Evolutionary conservation across 1,284 basidiomycete species (phyloP), one percentile per base, ranked within the genome.

Genomic region (Phenoliferia sp.): DNA sequence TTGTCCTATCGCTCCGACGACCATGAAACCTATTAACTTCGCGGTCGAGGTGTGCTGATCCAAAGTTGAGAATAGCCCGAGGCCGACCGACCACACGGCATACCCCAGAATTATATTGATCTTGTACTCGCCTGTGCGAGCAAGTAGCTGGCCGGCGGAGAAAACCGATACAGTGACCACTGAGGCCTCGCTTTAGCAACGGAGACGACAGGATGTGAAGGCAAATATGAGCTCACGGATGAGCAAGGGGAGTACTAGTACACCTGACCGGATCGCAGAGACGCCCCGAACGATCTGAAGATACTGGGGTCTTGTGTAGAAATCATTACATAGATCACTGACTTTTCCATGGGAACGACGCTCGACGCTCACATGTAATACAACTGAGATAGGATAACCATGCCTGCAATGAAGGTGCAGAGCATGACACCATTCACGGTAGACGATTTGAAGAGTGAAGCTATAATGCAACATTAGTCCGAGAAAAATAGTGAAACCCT

Each of bases 281-380:
- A 83, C 87, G 2, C 85, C 86, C 26, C 87, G 79, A 3, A 85
- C 87, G 3, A 89, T 84, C 78, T 90, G 89, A 77, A 89, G 88
- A 77, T 85, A 90, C 69, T 89, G 87, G 0, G 88, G 88, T 0
- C 90, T 82, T 73, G 88, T 87, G 70, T 71, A 75, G 56, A 76
- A 3, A 2, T 66, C 26, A 19, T 44, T 28, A 59, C 10, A 34
- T 35, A 22, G 33, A 15, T 33, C 19, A 44, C 3, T 50, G 9
- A 5, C 12, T 29, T 44, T 22, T 44, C 39, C 39, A 44, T 44
- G 15, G 35, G 3, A 9, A 48, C 56, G 35, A 50, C 29, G 34
- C 12, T 34, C 3, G 33, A 22, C 7, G 22, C 34, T 36, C 9
- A 31, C 60, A 87, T 86, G 9, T 86, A 81, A 71, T 86, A 84